Evolutionary conservation across 2,329 filamentous ascomycete genomes (phyloP).

Genomic region (Xylariaceae sp.): DNA sequence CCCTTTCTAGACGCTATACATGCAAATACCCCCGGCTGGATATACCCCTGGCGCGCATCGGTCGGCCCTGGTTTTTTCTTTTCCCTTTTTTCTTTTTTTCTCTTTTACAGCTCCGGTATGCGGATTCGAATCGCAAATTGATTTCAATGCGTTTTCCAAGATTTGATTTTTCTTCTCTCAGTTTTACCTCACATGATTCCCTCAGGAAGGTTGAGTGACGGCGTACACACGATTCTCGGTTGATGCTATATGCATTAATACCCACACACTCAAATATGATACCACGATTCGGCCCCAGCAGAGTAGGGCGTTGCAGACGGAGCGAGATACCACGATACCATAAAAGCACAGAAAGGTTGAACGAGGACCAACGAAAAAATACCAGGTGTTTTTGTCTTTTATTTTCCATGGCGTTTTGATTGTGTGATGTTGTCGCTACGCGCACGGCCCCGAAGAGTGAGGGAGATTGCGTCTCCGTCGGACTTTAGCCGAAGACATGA

Average conservation of each 20-base stretch:
- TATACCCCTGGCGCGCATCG: slow-evolving; percentile 58
- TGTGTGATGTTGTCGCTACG: slow-evolving; percentile 4
- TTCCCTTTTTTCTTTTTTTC: slow-evolving; percentile 19
- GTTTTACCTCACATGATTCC: slow-evolving; percentile 22
- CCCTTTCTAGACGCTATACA: slow-evolving; percentile 43
- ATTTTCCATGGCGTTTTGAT: slow-evolving; percentile 14
- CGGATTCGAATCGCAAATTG: slow-evolving; percentile 1
- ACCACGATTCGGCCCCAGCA: slow-evolving; percentile 31
- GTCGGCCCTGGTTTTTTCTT: slow-evolving; percentile 37
- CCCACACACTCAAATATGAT: slow-evolving; percentile 31
- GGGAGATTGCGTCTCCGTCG: slow-evolving; percentile 1
- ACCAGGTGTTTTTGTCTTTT: slow-evolving; percentile 22
- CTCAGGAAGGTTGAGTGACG: slow-evolving; percentile 22
- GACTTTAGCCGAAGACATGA: slow-evolving; percentile 3
- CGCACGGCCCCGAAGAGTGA: slow-evolving; percentile 1
- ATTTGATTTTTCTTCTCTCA: neutral
- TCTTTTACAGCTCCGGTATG: slow-evolving; percentile 16
- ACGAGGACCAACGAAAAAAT: slow-evolving; percentile 25
- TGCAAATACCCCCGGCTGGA: slow-evolving; percentile 57
- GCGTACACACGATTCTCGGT: slow-evolving; percentile 27
- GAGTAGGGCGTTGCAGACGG: slow-evolving; percentile 33
- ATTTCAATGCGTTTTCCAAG: slow-evolving; percentile 22
- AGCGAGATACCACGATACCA: slow-evolving; percentile 29
- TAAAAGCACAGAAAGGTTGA: slow-evolving; percentile 31
- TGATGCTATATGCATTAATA: slow-evolving; percentile 32